phyloP scores from a whole-genome alignment of 768 basidiomycete species.

The Lactarius pseudohatsudake region DNA sequence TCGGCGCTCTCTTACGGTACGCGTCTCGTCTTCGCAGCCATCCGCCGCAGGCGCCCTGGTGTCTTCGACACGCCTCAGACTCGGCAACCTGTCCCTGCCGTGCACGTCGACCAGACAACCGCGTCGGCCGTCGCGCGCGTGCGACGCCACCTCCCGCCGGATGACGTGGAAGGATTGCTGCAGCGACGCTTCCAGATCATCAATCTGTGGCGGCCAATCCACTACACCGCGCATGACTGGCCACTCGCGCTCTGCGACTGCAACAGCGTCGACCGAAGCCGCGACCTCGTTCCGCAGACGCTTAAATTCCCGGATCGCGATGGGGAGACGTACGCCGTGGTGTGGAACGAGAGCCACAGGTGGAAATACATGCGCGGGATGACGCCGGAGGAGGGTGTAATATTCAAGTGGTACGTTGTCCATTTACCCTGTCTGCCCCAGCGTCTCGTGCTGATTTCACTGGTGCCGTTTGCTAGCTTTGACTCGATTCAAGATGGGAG shows the following conservation, averaged over 20 bases:
- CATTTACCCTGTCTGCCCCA: not conserved
- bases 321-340: constrained; percentile 45
- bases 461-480: constrained; percentile 32
- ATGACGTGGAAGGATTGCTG: constrained; percentile 41
- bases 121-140: constrained; percentile 44
- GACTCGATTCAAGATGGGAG: constrained; percentile 42
- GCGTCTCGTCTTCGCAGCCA: constrained; percentile 35
- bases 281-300: constrained; percentile 41
- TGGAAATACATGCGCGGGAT: constrained; percentile 50
- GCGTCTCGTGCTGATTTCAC: not conserved
- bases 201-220: constrained; percentile 56
- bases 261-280: constrained; percentile 40
- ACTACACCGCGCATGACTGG: constrained; percentile 46
- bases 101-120: constrained; percentile 49
- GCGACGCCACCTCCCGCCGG: constrained; percentile 42
- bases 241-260: constrained; percentile 52
- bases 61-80: constrained; percentile 40
- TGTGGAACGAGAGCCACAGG: constrained; percentile 40
- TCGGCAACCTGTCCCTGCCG: constrained; percentile 44
- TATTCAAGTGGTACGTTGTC: constrained; percentile 47
- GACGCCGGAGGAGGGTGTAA: constrained; percentile 45
- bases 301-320: constrained; percentile 44
- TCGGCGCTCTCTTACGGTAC: not conserved
- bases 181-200: constrained; percentile 51
- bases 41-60: constrained; percentile 44